Evolutionary conservation across 352 stramenopile species (phyloP), one percentile per base, ranked within the genome.

Genomic region (Phytophthora cactorum): DNA sequence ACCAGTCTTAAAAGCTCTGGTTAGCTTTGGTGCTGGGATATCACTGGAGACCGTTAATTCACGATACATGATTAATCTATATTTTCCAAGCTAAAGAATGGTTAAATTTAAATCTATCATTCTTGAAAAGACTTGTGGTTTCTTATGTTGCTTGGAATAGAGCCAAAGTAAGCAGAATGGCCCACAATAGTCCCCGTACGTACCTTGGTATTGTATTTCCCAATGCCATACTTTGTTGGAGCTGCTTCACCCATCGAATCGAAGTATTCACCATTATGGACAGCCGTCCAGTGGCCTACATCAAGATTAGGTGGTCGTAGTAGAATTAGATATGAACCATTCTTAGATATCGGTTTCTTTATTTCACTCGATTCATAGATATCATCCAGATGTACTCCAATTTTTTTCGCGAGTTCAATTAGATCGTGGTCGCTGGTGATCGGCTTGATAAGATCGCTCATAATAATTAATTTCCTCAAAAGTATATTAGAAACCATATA

Each of bases 21-120:
- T 47, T 15, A 47, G 36, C 36, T 43, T 43, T 9, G 36, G 2
- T 1, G 6, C 44, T 50, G 44, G 44, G 7, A 50, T 17, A 31
- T 50, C 44, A 17, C 44, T 50, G 17, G 44, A 50, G 31, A 50
- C 32, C 44, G 44, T 32, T 15, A 50, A 50, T 50, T 64, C 57
- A 15, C 46, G 57, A 64, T 64, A 64, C 57, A 64, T 64, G 5
- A 64, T 64, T 57, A 34, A 22, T 22, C 15, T 53, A 61, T 61
- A 63, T 56, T 25, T 0, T 8, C 29, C 56, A n/a, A 55, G 43
- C 6, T 27, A 28, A 11, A 27, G n/a, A 28, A 47, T 47, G 3
- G 15, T 12, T 2, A 47, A 47, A 47, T 47, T 47, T 12, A 47
- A 11, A 27, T 47, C n/a, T 28, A 27, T 28, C 41, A 43, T 43